Conservation (phyloP, 2,329 filamentous ascomycete genomes). For the Cryphonectria parasitica region DNA sequence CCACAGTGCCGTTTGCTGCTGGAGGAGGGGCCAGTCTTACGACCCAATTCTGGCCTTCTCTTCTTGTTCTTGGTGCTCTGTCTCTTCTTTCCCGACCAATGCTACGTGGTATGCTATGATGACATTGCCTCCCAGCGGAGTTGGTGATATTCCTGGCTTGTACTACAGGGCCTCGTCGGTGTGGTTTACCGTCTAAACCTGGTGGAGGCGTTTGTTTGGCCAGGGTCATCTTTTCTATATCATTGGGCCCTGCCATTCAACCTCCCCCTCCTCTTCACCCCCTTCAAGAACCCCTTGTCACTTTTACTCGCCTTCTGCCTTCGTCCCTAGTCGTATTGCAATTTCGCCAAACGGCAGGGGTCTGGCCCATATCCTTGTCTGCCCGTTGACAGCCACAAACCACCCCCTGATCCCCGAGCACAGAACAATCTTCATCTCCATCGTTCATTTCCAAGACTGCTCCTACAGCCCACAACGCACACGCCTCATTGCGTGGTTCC, state of each 20-base stretch:
- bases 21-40: neutral
- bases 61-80: neutral
- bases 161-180: neutral
- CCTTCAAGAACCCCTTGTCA: neutral
- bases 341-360: constrained; percentile 33
- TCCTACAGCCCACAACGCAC: constrained; percentile 24
- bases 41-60: neutral
- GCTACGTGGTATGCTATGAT: neutral
- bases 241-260: neutral
- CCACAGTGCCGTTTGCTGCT: neutral
- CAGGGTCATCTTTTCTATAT: constrained; percentile 4
- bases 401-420: constrained; percentile 25
- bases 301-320: constrained; percentile 3
- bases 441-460: constrained; percentile 28
- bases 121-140: neutral
- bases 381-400: constrained; percentile 27
- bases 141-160: constrained; percentile 5
- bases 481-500: constrained; percentile 20
- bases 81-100: neutral
- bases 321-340: constrained; percentile 30
- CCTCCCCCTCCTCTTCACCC: neutral
- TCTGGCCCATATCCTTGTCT: constrained; percentile 10
- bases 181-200: neutral
- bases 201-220: neutral
- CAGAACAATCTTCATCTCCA: constrained; percentile 29